phyloP scores from a whole-genome alignment of 2,329 filamentous ascomycete genomes.

The Microthyrium microscopicum region DNA sequence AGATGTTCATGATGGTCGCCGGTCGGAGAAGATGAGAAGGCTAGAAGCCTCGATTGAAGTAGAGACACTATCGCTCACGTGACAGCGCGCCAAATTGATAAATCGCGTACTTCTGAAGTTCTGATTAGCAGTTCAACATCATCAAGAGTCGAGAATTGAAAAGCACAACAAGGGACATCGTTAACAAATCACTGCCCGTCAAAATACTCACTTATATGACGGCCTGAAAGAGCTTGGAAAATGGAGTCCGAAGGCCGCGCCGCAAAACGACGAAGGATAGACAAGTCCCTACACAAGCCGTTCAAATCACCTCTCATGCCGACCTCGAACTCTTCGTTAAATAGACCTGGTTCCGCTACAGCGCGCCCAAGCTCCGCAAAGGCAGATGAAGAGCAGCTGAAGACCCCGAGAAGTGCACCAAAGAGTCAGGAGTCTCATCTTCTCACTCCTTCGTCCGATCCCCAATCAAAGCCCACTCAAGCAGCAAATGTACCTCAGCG shows the following conservation, averaged over 20 bases:
- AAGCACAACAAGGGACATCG: too few species aligned
- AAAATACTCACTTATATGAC: not conserved
- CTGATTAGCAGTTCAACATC: too few species aligned
- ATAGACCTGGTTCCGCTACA: constrained; percentile 1
- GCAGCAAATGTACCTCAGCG: not conserved
- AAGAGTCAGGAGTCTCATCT: not conserved
- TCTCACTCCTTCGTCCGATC: not conserved
- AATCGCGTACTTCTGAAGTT: too few species aligned
- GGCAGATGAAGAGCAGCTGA: not conserved
- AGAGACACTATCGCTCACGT: too few species aligned
- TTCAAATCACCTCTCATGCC: constrained; percentile 54
- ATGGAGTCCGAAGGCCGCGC: constrained; percentile 31
- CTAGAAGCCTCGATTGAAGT: too few species aligned
- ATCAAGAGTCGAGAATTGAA: too few species aligned
- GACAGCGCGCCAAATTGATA: too few species aligned
- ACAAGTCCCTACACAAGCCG: constrained; percentile 46
- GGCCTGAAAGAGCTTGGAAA: constrained; percentile 7
- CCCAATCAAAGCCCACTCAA: not conserved
- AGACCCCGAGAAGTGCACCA: not conserved
- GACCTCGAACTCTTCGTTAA: constrained; percentile 16
- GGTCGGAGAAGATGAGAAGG: too few species aligned
- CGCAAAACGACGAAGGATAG: constrained; percentile 47
- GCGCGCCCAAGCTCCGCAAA: not conserved
- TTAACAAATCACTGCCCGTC: too few species aligned
- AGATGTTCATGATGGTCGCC: too few species aligned